Base-by-base conservation (phyloP, 1,284 basidiomycete species). In the Exobasidium cylindrosporum region DNA sequence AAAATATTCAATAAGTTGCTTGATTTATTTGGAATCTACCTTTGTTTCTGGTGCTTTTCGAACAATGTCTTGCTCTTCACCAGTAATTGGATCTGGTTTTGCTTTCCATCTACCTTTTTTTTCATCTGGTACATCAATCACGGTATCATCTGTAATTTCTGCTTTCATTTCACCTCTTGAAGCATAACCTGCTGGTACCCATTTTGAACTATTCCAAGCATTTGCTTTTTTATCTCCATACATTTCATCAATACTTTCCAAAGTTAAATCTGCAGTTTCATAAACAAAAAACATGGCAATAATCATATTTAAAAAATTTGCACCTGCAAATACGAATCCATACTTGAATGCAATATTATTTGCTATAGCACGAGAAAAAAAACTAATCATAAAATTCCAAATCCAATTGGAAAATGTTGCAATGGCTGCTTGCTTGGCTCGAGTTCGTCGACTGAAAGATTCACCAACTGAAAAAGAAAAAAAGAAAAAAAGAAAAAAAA, bases 281-380 rank as follows among this genome's bases (percentile, higher is more conserved):
- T 90, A 90, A 2, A 91, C 83, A 85, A 89, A 90, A 75, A 89
- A 83, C 78, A 83, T 89, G 4, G 89, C 89, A 65, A 90, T 82
- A 52, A 86, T 69, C 5, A 86, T 86, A 55, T 85, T 87, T 11
- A 68, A 67, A 47, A 79, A 53, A 61, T 82, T 82, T 61, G 78
- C 80, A 7, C 86, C 84, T 4, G 87, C 86, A 72, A 89, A 89
- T 52, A 90, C 83, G 77, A 87, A 90, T 1, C 89, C 89, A 76
- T 89, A 90, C 32, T 83, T 81, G 80, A 86, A 89, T 4, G 81
- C 17, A 54, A 79, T 79, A 46, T 56, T 28, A 46, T 60, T 57
- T 35, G 72, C 67, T 55, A 78, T 78, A 10, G 73, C 68, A 10
- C 65, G 56, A 7, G 66, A 65, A 81, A 89, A 89, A 84, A 89